Evolutionary conservation across 306 rosid species (phyloP).

Genomic region (Ormosia emarginata): DNA sequence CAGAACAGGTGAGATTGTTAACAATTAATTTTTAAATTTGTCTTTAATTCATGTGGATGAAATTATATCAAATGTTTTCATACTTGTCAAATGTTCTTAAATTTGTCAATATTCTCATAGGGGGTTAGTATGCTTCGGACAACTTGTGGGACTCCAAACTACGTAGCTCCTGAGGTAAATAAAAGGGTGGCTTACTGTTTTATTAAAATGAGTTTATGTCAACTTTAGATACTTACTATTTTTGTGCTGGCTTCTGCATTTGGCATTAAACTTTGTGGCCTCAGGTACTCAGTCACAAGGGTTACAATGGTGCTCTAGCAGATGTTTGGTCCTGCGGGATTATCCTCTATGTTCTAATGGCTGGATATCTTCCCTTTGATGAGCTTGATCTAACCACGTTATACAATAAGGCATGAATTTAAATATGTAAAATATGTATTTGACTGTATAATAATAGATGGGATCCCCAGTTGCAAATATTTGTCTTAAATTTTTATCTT

Average conservation of each 20-base stretch:
- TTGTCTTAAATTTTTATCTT: background rate
- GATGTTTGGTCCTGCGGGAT: slow-evolving; percentile 98
- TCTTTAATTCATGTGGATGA: background rate
- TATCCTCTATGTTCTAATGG: slow-evolving; percentile 83
- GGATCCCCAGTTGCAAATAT: background rate
- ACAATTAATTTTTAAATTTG: background rate
- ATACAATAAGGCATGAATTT: slow-evolving; percentile 84
- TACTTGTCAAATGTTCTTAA: background rate
- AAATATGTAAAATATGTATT: slow-evolving; percentile 19
- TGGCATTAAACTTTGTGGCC: slow-evolving; percentile 18
- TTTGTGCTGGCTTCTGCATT: background rate
- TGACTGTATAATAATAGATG: background rate
- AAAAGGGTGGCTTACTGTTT: background rate
- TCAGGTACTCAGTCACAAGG: slow-evolving; percentile 93
- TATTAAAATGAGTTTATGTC: slow-evolving; percentile 10
- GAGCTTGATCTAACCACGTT: slow-evolving; percentile 90
- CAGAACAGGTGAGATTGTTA: slow-evolving; percentile 67
- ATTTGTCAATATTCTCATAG: slow-evolving; percentile 38
- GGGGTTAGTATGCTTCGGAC: slow-evolving; percentile 90
- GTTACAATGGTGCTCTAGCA: slow-evolving; percentile 84
- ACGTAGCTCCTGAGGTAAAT: slow-evolving; percentile 92
- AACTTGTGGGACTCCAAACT: slow-evolving; percentile 92
- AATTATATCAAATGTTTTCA: background rate
- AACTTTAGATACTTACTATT: slow-evolving; percentile 2
- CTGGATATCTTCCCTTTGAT: slow-evolving; percentile 92